Evolutionary conservation across 208 protist genomes (phyloP), one percentile per base, ranked within the genome.

Genomic region (Wallacemonas rigidus): DNA sequence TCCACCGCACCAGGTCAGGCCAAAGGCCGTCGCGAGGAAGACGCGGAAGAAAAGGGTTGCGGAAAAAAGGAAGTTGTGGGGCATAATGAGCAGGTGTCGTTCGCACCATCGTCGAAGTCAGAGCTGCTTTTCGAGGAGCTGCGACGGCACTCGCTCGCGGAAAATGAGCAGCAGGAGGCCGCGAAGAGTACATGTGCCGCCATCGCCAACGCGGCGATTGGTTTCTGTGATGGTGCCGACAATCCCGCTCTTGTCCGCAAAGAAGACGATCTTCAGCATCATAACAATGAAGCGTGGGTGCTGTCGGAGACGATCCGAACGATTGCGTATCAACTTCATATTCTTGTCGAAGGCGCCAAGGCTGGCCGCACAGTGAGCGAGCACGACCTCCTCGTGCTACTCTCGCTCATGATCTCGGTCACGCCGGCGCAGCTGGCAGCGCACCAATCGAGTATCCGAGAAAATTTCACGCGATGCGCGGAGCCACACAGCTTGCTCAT

Each of bases 291-390:
- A 1, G 80, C 81, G 17, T 92, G 90, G 85, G 60, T 45, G 8
- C 12, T 90, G 38, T 85, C 82, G 5, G 90, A 87, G 75, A 79
- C 86, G 14, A 75, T 92, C 0, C 87, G 87, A 9, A 76, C 67
- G n/a, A 73, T 89, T 67, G 72, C 65, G 38, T 81, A 61, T 41
- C 78, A 86, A 44, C 41, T 87, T 36, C 76, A 81, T 51, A 58
- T 87, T 38, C 39, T 81, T 39, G 57, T 93, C 36, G 87, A 95
- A 72, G 76, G 74, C 36, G 82, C 86, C 45, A 90, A 87, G 69
- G 77, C 75, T 3, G 90, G 87, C 40, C 79, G 74, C 38, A 41
- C 54, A 5, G 68, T 94, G 56, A 63, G 47, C 57, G 77, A 89
- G 53, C 80, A 83, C 67, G 80, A 91, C 8, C 61, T 92, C n/a